Evolutionary conservation across 2,329 filamentous ascomycete genomes (phyloP), one percentile per base, ranked within the genome.

Genomic region (Cytospora chrysosperma): DNA sequence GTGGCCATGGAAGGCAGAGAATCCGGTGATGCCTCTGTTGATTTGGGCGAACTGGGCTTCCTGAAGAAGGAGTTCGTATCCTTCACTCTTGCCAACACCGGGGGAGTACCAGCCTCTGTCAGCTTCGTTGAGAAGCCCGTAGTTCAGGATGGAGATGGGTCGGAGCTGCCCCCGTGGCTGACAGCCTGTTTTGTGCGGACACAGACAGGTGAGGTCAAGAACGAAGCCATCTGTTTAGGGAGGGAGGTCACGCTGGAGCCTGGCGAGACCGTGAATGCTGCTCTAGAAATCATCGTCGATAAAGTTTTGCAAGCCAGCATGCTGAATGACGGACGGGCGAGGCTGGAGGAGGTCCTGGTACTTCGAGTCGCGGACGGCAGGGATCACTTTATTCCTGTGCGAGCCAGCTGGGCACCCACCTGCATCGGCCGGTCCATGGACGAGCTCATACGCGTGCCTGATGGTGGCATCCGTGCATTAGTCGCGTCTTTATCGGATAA

Each of bases 81-180:
- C 4, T 74, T 98, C 51, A 98, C 93, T 0, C 86, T 99, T 61
- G 95, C 95, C 28, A 99, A 99, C 70, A 99, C 95, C 0, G 90
- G 95, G 2, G 84, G 92, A 30, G 92, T 96, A 0, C 76, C 88
- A 3, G 93, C 95, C 0, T 90, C 82, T 0, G 89, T 97, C 70
- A 85, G 83, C 1, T 96, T 99, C 73, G 86, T 93, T 1, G 89
- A 92, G 64, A 88, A 88, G 67, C 88, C 90, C 3, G 77, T 78
- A 0, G 78, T 81, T 2, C 77, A 79, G 1, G 79, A 78, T 6
- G 73, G 77, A 56, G 71, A 74, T 30, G 32, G 21, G 17, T 61
- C 68, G 0, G 60, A 30, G 7, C 76, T 80, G 2, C 83, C 87
- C 1, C 75, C 79, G 10, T 98, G 94, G 93, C 79, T 97, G 19